Evolutionary conservation across 441 rosid species (phyloP), one percentile per base, ranked within the genome.

Genomic region (Daphne laureola): DNA sequence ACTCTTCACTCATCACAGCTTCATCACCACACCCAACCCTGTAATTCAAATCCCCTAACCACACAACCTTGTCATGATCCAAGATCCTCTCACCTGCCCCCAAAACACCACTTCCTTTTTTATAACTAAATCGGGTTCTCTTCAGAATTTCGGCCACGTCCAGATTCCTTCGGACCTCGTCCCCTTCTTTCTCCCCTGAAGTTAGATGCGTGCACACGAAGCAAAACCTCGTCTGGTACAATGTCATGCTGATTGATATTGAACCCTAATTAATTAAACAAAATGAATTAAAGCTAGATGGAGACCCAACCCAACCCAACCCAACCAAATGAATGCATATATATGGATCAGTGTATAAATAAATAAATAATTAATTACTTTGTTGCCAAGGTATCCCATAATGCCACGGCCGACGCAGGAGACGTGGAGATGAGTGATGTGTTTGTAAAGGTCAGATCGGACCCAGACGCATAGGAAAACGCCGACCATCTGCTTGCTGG

Each of bases 1-100:
- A 61, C 50, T 82, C 94, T 17, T 62, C 62, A n/a, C n/a, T n/a
- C n/a, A n/a, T n/a, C n/a, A n/a, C n/a, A 8, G 74, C 78, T 65
- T 79, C 81, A 13, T 56, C 52, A 8, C 75, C 65, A 4, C 76
- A 66, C 8, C 77, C 91, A 14, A 93, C 77, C 42, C 99, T 84
- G 60, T 93, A 93, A 62, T 93, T 93, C 75, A 93, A 73, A 69
- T 93, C 99, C 13, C 99, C 99, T 3, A 93, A 88, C 99, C 99
- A 93, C 46, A 93, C 64, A 13, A 90, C 60, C 67, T 83, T 77
- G 76, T 87, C 95, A 3, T 93, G 98, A 47, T 87, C 86, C 54
- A 80, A 66, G 43, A 93, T 89, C 44, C 65, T 83, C 27, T 70
- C n/a, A n/a, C n/a, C 76, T 0, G 93, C 90, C 8, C 70, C 70